Conservation (phyloP, 2,329 filamentous ascomycete genomes). For the Epichloe elymi region DNA sequence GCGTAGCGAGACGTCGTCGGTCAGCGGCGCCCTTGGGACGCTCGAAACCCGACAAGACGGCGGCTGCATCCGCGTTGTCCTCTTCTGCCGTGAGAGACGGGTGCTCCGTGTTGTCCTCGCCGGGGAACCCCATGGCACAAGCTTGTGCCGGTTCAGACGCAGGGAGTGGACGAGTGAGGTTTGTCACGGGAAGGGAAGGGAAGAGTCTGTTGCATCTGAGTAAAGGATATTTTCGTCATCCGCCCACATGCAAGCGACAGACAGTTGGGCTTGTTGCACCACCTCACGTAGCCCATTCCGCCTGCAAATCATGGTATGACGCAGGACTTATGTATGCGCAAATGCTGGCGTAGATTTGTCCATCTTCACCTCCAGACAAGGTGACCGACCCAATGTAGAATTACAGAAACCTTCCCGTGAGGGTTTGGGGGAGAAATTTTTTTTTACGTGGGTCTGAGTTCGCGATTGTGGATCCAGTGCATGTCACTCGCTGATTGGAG, state of each 20-base stretch:
- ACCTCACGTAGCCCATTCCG: neutral
- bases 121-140: neutral
- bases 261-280: neutral
- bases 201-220: too few relatives aligned
- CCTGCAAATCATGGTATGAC: neutral
- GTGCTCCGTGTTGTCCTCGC: neutral
- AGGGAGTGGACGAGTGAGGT: too few relatives aligned
- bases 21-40: neutral
- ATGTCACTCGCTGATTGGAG: neutral
- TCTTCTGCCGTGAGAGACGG: slow-evolving; percentile 3
- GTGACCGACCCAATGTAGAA: too few relatives aligned
- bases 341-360: too few relatives aligned
- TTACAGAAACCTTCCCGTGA: too few relatives aligned
- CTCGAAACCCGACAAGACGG: slow-evolving; percentile 4
- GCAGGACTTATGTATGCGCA: too few relatives aligned
- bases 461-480: neutral
- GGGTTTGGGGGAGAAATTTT: too few relatives aligned
- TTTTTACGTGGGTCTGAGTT: too few relatives aligned
- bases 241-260: neutral
- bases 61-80: neutral
- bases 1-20: slow-evolving; percentile 31
- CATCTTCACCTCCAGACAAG: too few relatives aligned
- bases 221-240: neutral
- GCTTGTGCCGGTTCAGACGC: too few relatives aligned
- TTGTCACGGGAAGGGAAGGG: too few relatives aligned